Base-by-base conservation (phyloP, 192 early-diverging fungal species). In the Coemansia pectinata region DNA sequence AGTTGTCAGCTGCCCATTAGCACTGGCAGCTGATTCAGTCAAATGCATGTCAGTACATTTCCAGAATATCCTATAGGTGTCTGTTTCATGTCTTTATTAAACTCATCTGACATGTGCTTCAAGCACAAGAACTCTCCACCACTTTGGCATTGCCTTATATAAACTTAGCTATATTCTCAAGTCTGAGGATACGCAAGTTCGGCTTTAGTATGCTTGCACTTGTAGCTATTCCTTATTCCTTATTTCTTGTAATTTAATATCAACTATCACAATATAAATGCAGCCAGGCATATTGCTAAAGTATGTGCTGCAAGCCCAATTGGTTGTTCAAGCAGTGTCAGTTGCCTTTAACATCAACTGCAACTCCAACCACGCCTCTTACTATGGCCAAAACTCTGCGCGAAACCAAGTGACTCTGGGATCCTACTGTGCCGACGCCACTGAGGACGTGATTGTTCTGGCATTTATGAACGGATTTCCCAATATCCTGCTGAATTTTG, bases 381-480 rank as follows among this genome's bases (percentile, higher is more conserved):
- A 85, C 67, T 85, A 80, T 33, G 84, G 84, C 2, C 83, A 85
- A 36, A 85, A 85, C 72, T 85, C 83, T 21, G 73, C 75, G 21
- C 52, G 83, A n/a, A 79, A 71, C 65, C 77, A 84, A 39, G 48
- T 73, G 66, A 31, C 70, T 15, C 68, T 84, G 0, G 71, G 75
- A 17, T 47, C 84, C 23, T 92, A 92, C 72, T 92, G 91, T 62
- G 62, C 85, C 31, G 89, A 91, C 62, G 70, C 80, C 6, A 86
- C 78, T 0, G 85, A 89, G 47, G 86, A 90, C 69, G 67, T 88
- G 40, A 82, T 92, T 25, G 83, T 88, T 0, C 47, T 91, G 33
- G 84, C 87, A 19, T 92, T 92, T 64, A 75, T 91, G 71, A 85
- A 83, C 59, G 72, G 77, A 9, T 89, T 89, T 71, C 85, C 86